Evolutionary conservation across 2,329 filamentous ascomycete species (phyloP).

Genomic region (Metarhizium rileyi): DNA sequence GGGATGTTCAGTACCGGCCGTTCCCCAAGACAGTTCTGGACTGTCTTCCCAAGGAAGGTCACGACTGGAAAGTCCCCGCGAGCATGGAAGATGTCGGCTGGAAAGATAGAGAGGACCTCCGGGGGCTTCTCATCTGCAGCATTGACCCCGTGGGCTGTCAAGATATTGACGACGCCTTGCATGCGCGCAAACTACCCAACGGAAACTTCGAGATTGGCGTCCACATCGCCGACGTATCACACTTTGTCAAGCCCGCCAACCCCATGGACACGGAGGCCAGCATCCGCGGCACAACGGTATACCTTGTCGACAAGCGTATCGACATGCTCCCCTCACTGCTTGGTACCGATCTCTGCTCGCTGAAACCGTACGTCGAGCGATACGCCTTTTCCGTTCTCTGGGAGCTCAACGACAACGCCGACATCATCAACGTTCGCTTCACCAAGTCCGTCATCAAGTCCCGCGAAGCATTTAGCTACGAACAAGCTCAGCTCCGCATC

Average conservation of each 20-base stretch:
- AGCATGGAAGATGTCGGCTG: constrained; percentile 75
- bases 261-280: constrained; percentile 96
- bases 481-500: constrained; percentile 87
- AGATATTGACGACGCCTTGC: constrained; percentile 95
- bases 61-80: constrained; percentile 86
- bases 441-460: constrained; percentile 98
- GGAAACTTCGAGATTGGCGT: constrained; percentile 95
- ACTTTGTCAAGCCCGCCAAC: constrained; percentile 95
- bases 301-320: constrained; percentile 96
- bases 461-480: constrained; percentile 94
- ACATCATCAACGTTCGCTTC: constrained; percentile 77
- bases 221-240: constrained; percentile 97
- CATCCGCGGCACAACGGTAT: constrained; percentile 90
- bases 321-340: constrained; percentile 98
- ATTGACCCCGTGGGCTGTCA: constrained; percentile 95
- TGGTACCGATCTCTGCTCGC: constrained; percentile 88
- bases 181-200: constrained; percentile 75
- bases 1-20: constrained; percentile 94
- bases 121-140: constrained; percentile 84
- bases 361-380: constrained; percentile 96
- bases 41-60: constrained; percentile 82
- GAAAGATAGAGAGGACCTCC: constrained; percentile 74
- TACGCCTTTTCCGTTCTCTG: constrained; percentile 79
- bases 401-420: constrained; percentile 79
- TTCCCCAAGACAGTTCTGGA: constrained; percentile 95